Percentiles rank a stretch among this genome's conserved stretches.
These are phyloP conservation scores for Coniophora puteana DNA, from an alignment of 1,284 basidiomycete species.

Conservation along the genomic window DNA sequence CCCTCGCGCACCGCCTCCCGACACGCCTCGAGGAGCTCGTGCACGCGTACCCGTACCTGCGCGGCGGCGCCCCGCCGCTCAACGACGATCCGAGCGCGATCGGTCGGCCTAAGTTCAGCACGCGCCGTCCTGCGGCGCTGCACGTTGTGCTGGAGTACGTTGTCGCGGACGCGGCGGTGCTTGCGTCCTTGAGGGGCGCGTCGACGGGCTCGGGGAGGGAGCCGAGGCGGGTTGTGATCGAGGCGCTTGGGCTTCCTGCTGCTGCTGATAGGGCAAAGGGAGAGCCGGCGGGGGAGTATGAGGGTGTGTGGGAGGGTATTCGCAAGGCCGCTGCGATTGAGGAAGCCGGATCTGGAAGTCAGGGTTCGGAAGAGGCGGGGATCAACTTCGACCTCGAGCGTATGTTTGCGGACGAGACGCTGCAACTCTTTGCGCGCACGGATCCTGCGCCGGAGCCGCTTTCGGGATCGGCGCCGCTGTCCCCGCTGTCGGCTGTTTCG, in stretches of 20 bases:
- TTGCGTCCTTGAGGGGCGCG: no score
- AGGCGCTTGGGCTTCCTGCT: conserved; percentile 48
- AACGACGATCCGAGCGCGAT: conserved; percentile 41
- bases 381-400: no score
- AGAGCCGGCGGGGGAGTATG: conserved; percentile 31
- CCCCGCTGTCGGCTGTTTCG: no score
- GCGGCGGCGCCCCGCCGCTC: conserved; percentile 31
- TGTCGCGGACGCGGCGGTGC: conserved; percentile 30
- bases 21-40: conserved; percentile 67
- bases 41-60: conserved; percentile 59
- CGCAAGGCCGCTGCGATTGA: conserved; percentile 40
- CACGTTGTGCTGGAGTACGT: conserved; percentile 60
- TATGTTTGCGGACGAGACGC: conserved; percentile 66
- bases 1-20: conserved; percentile 52
- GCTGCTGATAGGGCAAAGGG: no score
- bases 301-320: conserved; percentile 46
- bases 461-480: no score
- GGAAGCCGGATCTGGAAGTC: conserved; percentile 14
- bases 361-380: not conserved
- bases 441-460: no score
- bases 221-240: conserved; percentile 53
- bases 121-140: conserved; percentile 56
- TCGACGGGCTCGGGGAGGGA: no score
- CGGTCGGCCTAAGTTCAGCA: conserved; percentile 61
- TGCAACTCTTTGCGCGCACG: conserved; percentile 38